A percentile compares a stretch with the other conserved stretches of the same genome.
Evolutionary conservation across 768 basidiomycete species (phyloP).

Genomic region (Kwoniella dejecticola): DNA sequence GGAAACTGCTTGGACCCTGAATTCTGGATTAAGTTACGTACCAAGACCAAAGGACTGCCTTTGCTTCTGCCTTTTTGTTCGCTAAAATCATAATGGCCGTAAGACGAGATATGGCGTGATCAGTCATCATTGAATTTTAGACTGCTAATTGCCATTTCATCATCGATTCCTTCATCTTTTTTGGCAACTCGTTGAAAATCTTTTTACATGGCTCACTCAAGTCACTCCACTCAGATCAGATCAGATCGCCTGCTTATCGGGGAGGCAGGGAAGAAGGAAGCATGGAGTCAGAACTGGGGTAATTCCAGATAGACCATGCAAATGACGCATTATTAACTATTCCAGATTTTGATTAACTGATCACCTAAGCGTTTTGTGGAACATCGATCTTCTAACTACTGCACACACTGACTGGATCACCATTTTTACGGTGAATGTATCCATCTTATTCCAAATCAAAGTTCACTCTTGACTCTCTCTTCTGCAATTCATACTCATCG

Average conservation of each 20-base stretch:
- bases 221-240: neutral
- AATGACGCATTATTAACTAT: conserved; percentile 6
- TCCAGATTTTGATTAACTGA: conserved; percentile 12
- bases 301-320: conserved; percentile 2
- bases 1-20: too few species aligned
- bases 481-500: neutral
- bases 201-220: neutral
- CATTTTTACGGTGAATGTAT: neutral
- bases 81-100: neutral
- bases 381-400: neutral
- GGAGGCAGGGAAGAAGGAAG: too few species aligned
- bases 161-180: neutral
- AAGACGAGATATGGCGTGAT: conserved; percentile 16
- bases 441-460: too few species aligned
- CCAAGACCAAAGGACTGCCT: neutral
- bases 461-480: too few species aligned
- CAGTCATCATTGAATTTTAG: conserved; percentile 11
- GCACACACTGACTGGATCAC: neutral
- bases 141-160: neutral
- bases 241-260: neutral
- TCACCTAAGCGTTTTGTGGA: neutral
- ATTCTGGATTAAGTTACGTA: too few species aligned
- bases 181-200: neutral
- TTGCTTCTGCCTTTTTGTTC: neutral
- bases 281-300: neutral